Conservation (phyloP, 1,284 basidiomycete genomes). For the Apiotrichum laibachii region DNA sequence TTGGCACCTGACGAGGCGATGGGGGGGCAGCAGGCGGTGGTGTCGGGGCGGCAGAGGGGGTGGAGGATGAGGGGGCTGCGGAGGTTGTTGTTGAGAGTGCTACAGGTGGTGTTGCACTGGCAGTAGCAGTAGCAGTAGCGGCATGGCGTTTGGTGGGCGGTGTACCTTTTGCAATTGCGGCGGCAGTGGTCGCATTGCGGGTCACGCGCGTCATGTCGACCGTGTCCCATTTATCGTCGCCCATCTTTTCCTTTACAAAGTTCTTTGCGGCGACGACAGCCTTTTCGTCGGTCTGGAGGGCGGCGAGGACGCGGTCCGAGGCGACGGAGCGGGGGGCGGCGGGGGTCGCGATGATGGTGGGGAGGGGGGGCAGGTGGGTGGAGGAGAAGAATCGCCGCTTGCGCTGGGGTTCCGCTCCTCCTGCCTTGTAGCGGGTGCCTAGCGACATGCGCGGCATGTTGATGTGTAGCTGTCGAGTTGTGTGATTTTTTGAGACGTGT, state of each 20-base stretch:
- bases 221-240: conserved; percentile 19
- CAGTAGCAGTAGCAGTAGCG: not conserved
- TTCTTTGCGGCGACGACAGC: conserved; percentile 19
- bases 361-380: conserved; percentile 11
- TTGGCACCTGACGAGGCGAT: not conserved
- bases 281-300: conserved; percentile 17
- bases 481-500: not conserved
- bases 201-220: conserved; percentile 9
- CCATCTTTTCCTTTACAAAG: conserved; percentile 23
- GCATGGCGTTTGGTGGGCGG: conserved; percentile 2
- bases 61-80: not conserved
- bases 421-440: not conserved
- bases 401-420: not conserved
- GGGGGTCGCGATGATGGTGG: conserved; percentile 1
- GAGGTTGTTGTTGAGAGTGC: not conserved
- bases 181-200: conserved; percentile 6
- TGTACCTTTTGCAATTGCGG: not conserved
- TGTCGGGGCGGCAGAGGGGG: not conserved
- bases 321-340: conserved; percentile 13
- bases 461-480: not conserved
- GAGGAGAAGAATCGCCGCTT: conserved; percentile 22
- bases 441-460: not conserved
- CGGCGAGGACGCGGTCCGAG: conserved; percentile 19
- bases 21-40: not conserved
- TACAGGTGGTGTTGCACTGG: not conserved